phyloP scores from a whole-genome alignment of 257 asterid species.

The Vinca minor region DNA sequence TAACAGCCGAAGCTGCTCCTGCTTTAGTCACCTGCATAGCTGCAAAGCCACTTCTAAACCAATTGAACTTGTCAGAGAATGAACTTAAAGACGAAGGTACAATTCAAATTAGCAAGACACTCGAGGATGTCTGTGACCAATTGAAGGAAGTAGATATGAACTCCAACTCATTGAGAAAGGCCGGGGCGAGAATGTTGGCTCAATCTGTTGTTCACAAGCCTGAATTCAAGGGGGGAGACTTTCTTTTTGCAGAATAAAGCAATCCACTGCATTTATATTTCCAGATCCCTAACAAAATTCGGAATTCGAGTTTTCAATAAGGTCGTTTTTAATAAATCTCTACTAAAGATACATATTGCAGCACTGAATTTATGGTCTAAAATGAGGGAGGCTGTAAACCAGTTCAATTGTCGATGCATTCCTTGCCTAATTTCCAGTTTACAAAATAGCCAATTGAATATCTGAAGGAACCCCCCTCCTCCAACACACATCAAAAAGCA shows the following conservation, averaged over 20 bases:
- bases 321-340: background rate
- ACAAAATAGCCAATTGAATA: no score
- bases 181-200: slow-evolving; percentile 55
- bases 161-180: slow-evolving; percentile 53
- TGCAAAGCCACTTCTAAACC: slow-evolving; percentile 43
- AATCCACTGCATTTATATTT: background rate
- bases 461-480: no score
- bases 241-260: background rate
- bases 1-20: slow-evolving; percentile 65
- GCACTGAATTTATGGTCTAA: background rate
- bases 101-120: slow-evolving; percentile 50
- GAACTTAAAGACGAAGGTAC: slow-evolving; percentile 86
- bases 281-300: background rate
- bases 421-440: no score
- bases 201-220: slow-evolving; percentile 52
- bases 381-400: background rate
- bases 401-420: no score
- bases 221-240: slow-evolving; percentile 23
- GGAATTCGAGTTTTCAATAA: background rate
- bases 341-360: background rate
- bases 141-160: slow-evolving; percentile 79
- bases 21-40: slow-evolving; percentile 54
- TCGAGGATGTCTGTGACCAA: slow-evolving; percentile 45
- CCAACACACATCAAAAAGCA: no score
- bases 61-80: slow-evolving; percentile 73